phyloP scores from a whole-genome alignment of 2,329 filamentous ascomycete genomes.

The Trichoderma atrobrunneum region DNA sequence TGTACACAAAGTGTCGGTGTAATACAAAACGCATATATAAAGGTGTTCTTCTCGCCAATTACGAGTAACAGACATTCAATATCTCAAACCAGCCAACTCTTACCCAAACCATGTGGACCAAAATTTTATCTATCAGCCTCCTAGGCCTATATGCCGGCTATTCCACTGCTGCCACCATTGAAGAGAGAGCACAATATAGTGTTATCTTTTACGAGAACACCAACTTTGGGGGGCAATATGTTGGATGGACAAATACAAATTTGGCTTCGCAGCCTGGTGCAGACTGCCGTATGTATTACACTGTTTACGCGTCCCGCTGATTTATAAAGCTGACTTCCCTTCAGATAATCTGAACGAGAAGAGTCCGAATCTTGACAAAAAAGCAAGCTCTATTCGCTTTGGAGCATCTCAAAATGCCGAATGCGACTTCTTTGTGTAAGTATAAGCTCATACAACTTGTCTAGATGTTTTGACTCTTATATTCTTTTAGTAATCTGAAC shows the following conservation, averaged over 20 bases:
- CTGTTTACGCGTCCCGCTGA: neutral
- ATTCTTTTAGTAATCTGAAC: neutral
- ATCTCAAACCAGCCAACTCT: neutral
- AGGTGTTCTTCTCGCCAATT: neutral
- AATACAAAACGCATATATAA: neutral
- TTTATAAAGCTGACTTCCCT: neutral
- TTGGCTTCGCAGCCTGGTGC: neutral
- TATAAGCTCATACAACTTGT: neutral
- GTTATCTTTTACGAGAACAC: neutral
- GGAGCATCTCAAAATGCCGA: neutral
- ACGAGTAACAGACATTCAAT: neutral
- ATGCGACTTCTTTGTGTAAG: neutral
- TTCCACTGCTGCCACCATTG: neutral
- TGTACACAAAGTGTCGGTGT: neutral
- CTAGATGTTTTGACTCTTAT: neutral
- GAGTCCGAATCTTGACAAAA: neutral
- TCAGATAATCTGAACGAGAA: neutral
- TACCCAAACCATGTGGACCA: neutral
- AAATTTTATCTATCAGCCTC: neutral
- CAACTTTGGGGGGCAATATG: neutral
- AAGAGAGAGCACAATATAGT: neutral
- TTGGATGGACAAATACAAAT: neutral
- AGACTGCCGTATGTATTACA: neutral
- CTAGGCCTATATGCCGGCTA: neutral
- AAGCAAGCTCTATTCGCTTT: neutral